Percentiles rank a stretch among this genome's conserved stretches.
Evolutionary conservation across 2,329 filamentous ascomycete genomes (phyloP).

Genomic region (Apiospora arundinis): DNA sequence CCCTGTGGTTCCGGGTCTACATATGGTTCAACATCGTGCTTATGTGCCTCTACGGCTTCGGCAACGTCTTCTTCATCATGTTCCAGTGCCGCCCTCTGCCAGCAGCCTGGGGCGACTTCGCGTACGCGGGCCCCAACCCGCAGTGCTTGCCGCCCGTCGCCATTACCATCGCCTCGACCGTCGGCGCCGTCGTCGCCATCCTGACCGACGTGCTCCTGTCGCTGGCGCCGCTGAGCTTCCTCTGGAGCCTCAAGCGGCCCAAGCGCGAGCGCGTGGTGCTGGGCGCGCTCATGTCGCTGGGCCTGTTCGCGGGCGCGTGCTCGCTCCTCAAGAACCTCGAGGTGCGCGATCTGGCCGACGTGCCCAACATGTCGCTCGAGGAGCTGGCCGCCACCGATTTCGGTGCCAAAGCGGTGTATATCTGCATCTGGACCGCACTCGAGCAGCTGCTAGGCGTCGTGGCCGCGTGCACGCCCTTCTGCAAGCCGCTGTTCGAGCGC

Average conservation of each 20-base stretch:
- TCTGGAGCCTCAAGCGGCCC: conserved; percentile 16
- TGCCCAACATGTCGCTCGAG: background rate
- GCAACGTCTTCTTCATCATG: conserved; percentile 20
- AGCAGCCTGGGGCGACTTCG: background rate
- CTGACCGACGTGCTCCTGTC: conserved; percentile 18
- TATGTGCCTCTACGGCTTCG: conserved; percentile 15
- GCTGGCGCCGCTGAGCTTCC: conserved; percentile 9
- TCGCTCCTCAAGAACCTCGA: conserved; percentile 9
- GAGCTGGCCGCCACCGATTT: background rate
- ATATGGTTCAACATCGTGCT: conserved; percentile 18
- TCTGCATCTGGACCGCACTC: conserved; percentile 9
- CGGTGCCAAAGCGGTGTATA: background rate
- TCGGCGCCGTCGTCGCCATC: conserved; percentile 2
- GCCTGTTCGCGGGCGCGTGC: conserved; percentile 14
- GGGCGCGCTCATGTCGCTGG: conserved; percentile 17
- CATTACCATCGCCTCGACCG: conserved; percentile 3
- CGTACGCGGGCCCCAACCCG: background rate
- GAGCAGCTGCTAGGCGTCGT: conserved; percentile 13
- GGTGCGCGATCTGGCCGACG: background rate
- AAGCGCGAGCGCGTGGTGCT: conserved; percentile 3
- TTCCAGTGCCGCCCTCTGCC: conserved; percentile 12
- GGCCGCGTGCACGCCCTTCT: conserved; percentile 18
- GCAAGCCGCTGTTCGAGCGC: conserved; percentile 18
- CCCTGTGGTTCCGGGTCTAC: background rate
- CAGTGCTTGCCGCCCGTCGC: background rate